Base-by-base conservation (phyloP, 306 rosid species). In the Neltuma alba region DNA sequence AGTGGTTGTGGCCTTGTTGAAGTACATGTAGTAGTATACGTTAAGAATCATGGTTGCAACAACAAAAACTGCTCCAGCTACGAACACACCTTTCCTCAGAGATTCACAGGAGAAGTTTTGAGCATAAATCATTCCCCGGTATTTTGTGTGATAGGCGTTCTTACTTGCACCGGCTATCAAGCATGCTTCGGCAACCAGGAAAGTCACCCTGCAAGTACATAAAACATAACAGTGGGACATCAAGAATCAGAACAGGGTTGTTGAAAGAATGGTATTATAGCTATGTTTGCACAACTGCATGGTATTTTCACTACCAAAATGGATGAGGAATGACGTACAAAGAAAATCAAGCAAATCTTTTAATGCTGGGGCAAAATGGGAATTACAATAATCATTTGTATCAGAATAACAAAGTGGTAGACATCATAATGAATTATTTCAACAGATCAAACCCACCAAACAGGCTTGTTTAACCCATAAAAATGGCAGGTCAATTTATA, bases 111-210 rank as follows among this genome's bases (percentile, higher is more conserved):
- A 86, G 83, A 95, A 83, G 90, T 87, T 84, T 62, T 95, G 97
- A 21, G 98, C 99, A 48, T 83, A 89, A 66, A 94, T 83, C 84
- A 92, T 69, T 66, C 73, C 89, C 44, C 97, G 85, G 87, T 90
- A 95, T 81, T 90, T 93, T 27, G 99, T 93, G 83, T 95, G 99
- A 83, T 95, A 95, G 0, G 99, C 99, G 69, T 93, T 95, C 87
- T 83, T 95, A 2, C 83, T 88, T 20, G 99, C 98, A 21, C 99
- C 99, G 0, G 98, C 98, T 79, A 95, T 90, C 74, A 95, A 79
- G 79, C 98, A 95, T 15, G 98, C 85, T 86, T 95, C 97, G 1
- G 98, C 99, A 12, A 90, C 87, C 74, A 95, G 75, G 87, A 95
- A 95, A 27, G 96, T 86, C 48, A 81, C 78, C 96, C 95, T 91